Evolutionary conservation across 2,329 filamentous ascomycete species (phyloP).

Genomic region (Coccinonectria pachysandricola): DNA sequence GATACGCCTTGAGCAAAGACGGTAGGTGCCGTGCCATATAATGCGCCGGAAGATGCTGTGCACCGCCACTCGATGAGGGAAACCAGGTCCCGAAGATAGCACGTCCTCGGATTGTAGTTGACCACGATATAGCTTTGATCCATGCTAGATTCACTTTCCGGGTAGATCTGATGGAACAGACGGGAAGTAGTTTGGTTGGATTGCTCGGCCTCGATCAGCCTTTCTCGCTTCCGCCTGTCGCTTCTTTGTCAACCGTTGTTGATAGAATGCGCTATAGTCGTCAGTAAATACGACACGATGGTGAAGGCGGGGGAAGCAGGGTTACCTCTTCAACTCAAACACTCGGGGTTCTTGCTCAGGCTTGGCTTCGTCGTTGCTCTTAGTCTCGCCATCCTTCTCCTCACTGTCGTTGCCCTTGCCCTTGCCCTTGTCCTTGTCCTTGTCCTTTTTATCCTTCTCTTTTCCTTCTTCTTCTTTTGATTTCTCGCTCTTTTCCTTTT

Average conservation of each 20-base stretch:
- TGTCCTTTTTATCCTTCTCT: slow-evolving; percentile 33
- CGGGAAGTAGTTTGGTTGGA: slow-evolving; percentile 72
- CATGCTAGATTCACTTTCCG: too few relatives aligned
- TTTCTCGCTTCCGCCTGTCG: slow-evolving; percentile 45
- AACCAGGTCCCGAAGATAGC: too few relatives aligned
- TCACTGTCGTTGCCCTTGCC: slow-evolving; percentile 27
- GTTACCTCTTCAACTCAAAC: slow-evolving; percentile 72
- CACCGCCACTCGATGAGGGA: too few relatives aligned
- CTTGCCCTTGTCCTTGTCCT: slow-evolving; percentile 32
- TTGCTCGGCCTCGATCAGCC: slow-evolving; percentile 69
- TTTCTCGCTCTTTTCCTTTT: slow-evolving; percentile 53
- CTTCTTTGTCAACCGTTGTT: slow-evolving; percentile 71
- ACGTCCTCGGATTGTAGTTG: too few relatives aligned
- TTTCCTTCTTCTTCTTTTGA: slow-evolving; percentile 37
- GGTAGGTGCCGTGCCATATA: too few relatives aligned
- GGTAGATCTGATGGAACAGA: slow-evolving; percentile 62
- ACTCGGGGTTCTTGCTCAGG: slow-evolving; percentile 58
- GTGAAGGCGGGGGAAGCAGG: rapidly evolving
- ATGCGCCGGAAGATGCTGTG: too few relatives aligned
- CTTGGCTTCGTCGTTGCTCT: slow-evolving; percentile 14
- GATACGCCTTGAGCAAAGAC: too few relatives aligned
- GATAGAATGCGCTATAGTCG: slow-evolving; percentile 62
- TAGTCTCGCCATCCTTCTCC: slow-evolving; percentile 19
- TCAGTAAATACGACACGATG: not conserved
- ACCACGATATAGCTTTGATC: too few relatives aligned